Evolutionary conservation across 2,329 filamentous ascomycete genomes (phyloP).

Genomic region (Sporothrix luriei): DNA sequence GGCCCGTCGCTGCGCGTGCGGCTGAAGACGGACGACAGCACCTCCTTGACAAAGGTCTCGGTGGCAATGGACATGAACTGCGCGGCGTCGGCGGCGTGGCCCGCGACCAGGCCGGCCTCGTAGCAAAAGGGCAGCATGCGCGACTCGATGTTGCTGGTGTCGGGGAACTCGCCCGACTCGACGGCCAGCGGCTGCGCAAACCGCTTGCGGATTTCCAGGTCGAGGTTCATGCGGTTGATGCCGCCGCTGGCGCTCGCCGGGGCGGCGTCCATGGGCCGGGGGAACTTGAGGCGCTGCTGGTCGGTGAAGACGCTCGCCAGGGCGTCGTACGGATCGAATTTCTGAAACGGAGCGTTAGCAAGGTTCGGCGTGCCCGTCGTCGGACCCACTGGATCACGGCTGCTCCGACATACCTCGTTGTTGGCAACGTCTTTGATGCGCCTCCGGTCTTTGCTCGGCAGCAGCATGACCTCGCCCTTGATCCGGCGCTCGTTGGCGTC

Average conservation of each 20-base stretch:
- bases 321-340: slow-evolving; percentile 60
- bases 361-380: too few relatives aligned
- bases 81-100: slow-evolving; percentile 62
- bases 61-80: slow-evolving; percentile 67
- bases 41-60: slow-evolving; percentile 68
- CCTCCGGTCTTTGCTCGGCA: slow-evolving; percentile 66
- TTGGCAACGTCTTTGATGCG: slow-evolving; percentile 66
- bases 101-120: slow-evolving; percentile 63
- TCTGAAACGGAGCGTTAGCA: not conserved
- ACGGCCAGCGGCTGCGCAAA: slow-evolving; percentile 65
- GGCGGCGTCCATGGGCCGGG: slow-evolving; percentile 55
- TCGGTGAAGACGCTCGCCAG: slow-evolving; percentile 58
- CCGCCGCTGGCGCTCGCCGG: slow-evolving; percentile 67
- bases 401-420: slow-evolving; percentile 58
- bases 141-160: slow-evolving; percentile 63
- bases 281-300: slow-evolving; percentile 50
- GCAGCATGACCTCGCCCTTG: slow-evolving; percentile 71
- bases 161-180: slow-evolving; percentile 71
- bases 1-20: slow-evolving; percentile 67
- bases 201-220: slow-evolving; percentile 68
- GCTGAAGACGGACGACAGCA: slow-evolving; percentile 64
- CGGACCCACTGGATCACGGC: too few relatives aligned
- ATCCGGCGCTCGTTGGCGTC: slow-evolving; percentile 67
- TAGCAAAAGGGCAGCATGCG: slow-evolving; percentile 71
- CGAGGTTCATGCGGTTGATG: slow-evolving; percentile 76